A percentile compares a stretch with the other conserved stretches of the same genome.
phyloP scores from a whole-genome alignment of 805 yeast species.

The Metschnikowia corniflorae region DNA sequence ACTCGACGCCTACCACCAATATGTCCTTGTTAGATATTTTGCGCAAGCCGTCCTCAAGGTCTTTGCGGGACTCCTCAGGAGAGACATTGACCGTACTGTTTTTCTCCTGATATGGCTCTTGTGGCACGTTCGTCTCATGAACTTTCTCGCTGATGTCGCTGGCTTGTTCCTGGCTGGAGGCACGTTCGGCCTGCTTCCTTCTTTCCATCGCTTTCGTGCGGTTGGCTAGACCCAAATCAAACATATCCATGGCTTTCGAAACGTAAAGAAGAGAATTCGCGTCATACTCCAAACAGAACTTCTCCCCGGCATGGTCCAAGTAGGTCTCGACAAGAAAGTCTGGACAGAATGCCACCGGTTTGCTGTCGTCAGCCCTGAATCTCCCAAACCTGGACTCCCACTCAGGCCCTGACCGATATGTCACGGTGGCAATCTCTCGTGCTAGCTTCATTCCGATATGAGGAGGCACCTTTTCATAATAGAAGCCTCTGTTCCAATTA shows the following conservation, averaged over 20 bases:
- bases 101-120: conserved; percentile 52
- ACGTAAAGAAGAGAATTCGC: conserved; percentile 85
- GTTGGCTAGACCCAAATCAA: conserved; percentile 63
- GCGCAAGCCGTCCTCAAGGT: conserved; percentile 62
- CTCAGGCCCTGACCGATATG: conserved; percentile 94
- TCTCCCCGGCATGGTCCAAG: conserved; percentile 91
- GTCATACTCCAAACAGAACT: conserved; percentile 87
- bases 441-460: conserved; percentile 94
- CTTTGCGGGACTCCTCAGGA: conserved; percentile 54
- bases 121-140: conserved; percentile 33
- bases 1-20: conserved; percentile 86
- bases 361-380: conserved; percentile 74
- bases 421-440: conserved; percentile 89
- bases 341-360: conserved; percentile 85
- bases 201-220: conserved; percentile 41
- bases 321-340: conserved; percentile 91
- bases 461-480: conserved; percentile 78
- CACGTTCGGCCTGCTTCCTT: conserved; percentile 36
- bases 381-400: conserved; percentile 94
- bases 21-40: conserved; percentile 62
- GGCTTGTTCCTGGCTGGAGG: conserved; percentile 8
- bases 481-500: conserved; percentile 88
- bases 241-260: conserved; percentile 92
- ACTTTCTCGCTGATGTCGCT: conserved; percentile 3
- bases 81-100: conserved; percentile 44